These are phyloP conservation scores for Chamaenerion angustifolium DNA, from an alignment of 345 rosid genomes.

Conservation along the genomic window DNA sequence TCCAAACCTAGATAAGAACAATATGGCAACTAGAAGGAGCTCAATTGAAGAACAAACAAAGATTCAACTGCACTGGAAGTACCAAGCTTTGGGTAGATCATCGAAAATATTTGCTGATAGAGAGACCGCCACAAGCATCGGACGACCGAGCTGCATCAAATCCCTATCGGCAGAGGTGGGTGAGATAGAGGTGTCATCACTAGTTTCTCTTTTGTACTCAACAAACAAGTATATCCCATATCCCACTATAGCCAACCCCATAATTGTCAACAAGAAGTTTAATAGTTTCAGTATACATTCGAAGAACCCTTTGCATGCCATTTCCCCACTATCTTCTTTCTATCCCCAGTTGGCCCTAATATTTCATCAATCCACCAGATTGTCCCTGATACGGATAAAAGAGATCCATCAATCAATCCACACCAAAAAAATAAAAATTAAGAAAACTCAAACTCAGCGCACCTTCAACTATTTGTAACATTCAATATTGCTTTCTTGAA, in stretches of 20 bases:
- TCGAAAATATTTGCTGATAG: conserved; percentile 33
- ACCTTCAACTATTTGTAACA: too few relatives aligned
- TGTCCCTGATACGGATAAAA: not conserved
- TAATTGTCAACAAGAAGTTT: conserved; percentile 64
- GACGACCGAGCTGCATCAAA: conserved; percentile 53
- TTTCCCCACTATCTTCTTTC: too few relatives aligned
- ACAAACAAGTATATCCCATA: conserved; percentile 92
- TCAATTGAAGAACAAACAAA: too few relatives aligned
- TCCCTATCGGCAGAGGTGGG: conserved; percentile 16
- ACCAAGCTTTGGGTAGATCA: conserved; percentile 83
- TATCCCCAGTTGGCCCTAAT: too few relatives aligned
- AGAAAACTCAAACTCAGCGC: not conserved
- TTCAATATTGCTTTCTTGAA: too few relatives aligned
- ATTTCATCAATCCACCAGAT: too few relatives aligned
- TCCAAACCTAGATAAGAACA: too few relatives aligned
- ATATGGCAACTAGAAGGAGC: too few relatives aligned
- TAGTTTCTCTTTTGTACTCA: conserved; percentile 34
- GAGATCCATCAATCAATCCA: not conserved
- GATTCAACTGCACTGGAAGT: too few relatives aligned
- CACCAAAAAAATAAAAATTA: not conserved
- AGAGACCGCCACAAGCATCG: conserved; percentile 59
- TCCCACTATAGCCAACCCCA: conserved; percentile 80
- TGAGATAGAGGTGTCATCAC: conserved; percentile 11
- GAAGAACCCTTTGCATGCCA: conserved; percentile 49
- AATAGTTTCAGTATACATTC: conserved; percentile 75